Conservation (phyloP, 306 rosid species). For the Carpinus viminea region DNA sequence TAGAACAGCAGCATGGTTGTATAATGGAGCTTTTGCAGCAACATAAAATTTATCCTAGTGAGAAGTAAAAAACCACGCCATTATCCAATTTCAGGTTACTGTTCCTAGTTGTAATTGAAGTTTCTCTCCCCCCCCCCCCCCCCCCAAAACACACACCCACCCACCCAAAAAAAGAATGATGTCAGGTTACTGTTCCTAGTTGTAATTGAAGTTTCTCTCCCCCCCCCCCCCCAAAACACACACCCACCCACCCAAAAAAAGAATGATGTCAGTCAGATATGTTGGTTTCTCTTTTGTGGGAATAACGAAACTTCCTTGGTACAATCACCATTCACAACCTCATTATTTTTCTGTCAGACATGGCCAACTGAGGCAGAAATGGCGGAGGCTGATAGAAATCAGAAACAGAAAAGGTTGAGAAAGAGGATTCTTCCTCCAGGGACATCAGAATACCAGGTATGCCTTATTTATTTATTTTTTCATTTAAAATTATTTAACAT, state of each 20-base stretch:
- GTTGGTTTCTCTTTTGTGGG: neutral
- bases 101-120: no score
- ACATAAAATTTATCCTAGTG: neutral
- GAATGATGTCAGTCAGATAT: neutral
- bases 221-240: no score
- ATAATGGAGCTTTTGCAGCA: neutral
- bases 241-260: neutral
- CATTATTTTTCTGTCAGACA: conserved; percentile 50
- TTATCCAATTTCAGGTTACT: no score
- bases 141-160: no score
- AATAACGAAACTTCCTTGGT: conserved; percentile 1
- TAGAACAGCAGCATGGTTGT: neutral
- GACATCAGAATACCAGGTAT: conserved; percentile 95
- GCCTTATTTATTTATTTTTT: neutral
- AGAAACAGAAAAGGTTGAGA: conserved; percentile 53
- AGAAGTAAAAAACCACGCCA: no score
- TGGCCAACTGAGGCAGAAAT: conserved; percentile 97
- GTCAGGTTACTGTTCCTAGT: neutral
- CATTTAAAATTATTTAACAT: neutral
- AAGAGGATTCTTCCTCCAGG: conserved; percentile 74
- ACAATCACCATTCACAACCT: neutral
- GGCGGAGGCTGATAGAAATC: conserved; percentile 57
- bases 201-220: no score
- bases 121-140: no score
- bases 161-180: neutral